Base-by-base conservation (phyloP, 2,329 filamentous ascomycete genomes). In the Blastomyces emzantsi region DNA sequence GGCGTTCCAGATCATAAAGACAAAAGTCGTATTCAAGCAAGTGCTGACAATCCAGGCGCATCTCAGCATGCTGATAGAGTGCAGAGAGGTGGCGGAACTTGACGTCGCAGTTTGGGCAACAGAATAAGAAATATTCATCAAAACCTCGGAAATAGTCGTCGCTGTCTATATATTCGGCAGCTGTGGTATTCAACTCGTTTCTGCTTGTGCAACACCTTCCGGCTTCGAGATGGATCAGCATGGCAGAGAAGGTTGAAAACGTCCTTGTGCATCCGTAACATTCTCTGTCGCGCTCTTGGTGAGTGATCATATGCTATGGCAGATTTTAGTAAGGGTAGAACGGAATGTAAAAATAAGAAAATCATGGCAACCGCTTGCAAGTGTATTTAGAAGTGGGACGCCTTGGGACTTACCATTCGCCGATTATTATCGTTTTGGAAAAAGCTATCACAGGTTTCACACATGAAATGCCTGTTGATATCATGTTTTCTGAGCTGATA, bases 221-320 rank as follows among this genome's bases (percentile, higher is more conserved):
- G 6, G 68, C 62, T 63, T 71, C 70, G 5, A 72, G 66, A 62
- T 71, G 70, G 28, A 70, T 66, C 13, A 71, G 60, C 67, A 72
- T 69, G 45, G 66, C 69, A 22, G 70, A 66, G 63, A 67, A 68
- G 28, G 66, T 65, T 1, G 63, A 54, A 55, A 71, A 72, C 9
- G 15, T 39, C 36, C 65, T 64, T 22, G 63, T n/a, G 63, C 68
- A 71, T 43, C 68, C 67, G 28, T 64, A 66, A 57, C 69, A 71
- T 62, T 62, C n/a, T 39, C 62, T 36, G 13, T 64, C 25, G 13
- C 57, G 60, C 6, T 67, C 63, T 6, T 65, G 59, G 59, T 71
- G 70, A 25, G 52, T 51, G 49, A 66, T 65, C 36, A 65, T 52
- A 61, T 71, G 70, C 70, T 70, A 17, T n/a, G 49, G 25, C 1